Percentiles rank a stretch among this genome's conserved stretches.
Evolutionary conservation across 441 rosid species (phyloP).

Genomic region (Eutrema salsugineum): DNA sequence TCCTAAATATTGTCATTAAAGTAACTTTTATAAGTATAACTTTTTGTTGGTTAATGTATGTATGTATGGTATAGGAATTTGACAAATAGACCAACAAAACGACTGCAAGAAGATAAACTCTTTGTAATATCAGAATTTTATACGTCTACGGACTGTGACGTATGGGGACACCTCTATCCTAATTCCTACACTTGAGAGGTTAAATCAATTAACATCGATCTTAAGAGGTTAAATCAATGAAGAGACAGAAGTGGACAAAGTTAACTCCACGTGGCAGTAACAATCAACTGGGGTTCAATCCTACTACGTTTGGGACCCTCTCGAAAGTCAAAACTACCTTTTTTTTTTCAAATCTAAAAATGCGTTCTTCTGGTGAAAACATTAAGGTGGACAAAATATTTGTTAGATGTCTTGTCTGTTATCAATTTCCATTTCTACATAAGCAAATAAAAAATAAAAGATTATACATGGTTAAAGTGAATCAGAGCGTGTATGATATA

Average conservation of each 20-base stretch:
- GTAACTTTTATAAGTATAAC: too few relatives aligned
- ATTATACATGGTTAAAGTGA: background rate
- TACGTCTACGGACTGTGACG: slow-evolving; percentile 24
- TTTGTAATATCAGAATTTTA: background rate
- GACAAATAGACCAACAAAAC: slow-evolving; percentile 12
- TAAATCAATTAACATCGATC: slow-evolving; percentile 17
- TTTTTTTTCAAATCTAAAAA: too few relatives aligned
- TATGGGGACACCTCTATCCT: slow-evolving; percentile 6
- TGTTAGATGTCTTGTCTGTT: slow-evolving; percentile 19
- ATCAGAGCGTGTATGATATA: background rate
- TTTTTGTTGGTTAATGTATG: background rate
- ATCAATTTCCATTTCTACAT: background rate
- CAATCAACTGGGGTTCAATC: slow-evolving; percentile 9
- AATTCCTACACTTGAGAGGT: slow-evolving; percentile 5
- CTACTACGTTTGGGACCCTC: slow-evolving; percentile 17
- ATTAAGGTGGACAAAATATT: slow-evolving; percentile 20
- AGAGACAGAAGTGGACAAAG: slow-evolving; percentile 25
- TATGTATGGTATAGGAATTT: background rate
- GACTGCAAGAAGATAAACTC: slow-evolving; percentile 6
- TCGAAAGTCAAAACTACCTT: background rate
- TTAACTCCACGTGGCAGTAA: slow-evolving; percentile 25
- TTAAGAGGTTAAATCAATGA: slow-evolving; percentile 12
- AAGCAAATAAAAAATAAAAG: background rate
- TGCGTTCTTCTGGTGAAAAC: background rate
- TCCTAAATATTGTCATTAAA: background rate